These are phyloP conservation scores for Russula lepida DNA, from an alignment of 768 basidiomycete species.

Conservation along the genomic window DNA sequence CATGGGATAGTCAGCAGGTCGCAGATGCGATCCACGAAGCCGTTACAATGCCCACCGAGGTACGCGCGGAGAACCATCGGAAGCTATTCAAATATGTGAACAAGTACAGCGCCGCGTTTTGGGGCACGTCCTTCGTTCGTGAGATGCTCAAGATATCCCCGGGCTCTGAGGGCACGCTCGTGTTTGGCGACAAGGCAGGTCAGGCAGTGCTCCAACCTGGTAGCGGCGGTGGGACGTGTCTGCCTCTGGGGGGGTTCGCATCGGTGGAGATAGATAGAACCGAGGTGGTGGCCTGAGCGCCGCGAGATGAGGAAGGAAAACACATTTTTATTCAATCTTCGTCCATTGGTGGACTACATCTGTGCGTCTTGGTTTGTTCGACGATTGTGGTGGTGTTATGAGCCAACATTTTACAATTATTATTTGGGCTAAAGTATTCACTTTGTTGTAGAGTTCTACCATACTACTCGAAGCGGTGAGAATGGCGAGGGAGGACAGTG, in stretches of 20 bases:
- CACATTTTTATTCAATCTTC: neutral
- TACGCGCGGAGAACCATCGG: conserved; percentile 84
- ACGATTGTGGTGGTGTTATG: neutral
- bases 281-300: neutral
- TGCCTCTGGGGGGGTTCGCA: neutral
- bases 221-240: conserved; percentile 22
- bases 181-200: conserved; percentile 23
- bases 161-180: conserved; percentile 14
- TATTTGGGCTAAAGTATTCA: conserved; percentile 11
- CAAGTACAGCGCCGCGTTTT: conserved; percentile 89
- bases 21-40: conserved; percentile 97
- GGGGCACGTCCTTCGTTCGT: conserved; percentile 84
- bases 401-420: neutral
- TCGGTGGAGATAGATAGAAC: conserved; percentile 4
- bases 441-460: conserved; percentile 9
- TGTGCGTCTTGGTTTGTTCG: neutral
- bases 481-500: neutral
- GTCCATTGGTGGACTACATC: neutral
- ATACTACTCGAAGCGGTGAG: neutral
- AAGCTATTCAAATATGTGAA: conserved; percentile 96
- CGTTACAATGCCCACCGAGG: conserved; percentile 76
- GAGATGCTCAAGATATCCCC: conserved; percentile 61
- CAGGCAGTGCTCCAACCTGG: conserved; percentile 27
- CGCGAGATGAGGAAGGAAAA: neutral
- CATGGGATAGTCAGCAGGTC: conserved; percentile 98